These are phyloP conservation scores for Sporisorium scitamineum DNA, from an alignment of 1,284 basidiomycete genomes.

Conservation along the genomic window DNA sequence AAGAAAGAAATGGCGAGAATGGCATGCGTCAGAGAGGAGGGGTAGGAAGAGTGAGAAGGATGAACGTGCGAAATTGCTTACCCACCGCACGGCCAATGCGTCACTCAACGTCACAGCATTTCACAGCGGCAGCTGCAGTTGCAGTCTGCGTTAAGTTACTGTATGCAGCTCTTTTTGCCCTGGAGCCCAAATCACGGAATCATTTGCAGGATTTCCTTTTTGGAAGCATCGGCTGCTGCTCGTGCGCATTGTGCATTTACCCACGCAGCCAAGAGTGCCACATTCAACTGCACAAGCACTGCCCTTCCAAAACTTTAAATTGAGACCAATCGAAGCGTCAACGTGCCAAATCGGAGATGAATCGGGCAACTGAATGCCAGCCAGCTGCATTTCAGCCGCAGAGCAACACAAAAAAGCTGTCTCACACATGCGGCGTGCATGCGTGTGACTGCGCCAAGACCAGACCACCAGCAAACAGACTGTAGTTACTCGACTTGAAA, in stretches of 20 bases:
- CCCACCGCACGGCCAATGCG: neutral
- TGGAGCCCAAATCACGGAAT: neutral
- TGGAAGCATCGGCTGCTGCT: neutral
- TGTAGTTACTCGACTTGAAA: neutral
- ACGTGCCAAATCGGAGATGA: neutral
- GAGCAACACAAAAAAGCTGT: conserved; percentile 3
- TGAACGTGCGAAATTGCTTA: neutral
- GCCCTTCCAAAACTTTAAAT: neutral
- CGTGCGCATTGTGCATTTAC: conserved; percentile 2
- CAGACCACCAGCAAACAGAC: too few relatives aligned
- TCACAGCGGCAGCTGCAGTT: too few relatives aligned
- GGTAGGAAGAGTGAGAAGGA: neutral
- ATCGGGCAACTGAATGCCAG: neutral
- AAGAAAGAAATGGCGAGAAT: neutral
- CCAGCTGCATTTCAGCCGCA: neutral
- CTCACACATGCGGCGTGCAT: neutral
- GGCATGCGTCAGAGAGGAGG: neutral
- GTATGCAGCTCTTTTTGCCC: neutral
- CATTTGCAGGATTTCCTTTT: neutral
- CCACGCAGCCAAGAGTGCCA: neutral
- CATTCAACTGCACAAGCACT: neutral
- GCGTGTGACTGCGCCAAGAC: neutral
- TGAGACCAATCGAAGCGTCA: neutral
- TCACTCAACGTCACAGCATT: neutral
- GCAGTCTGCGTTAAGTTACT: neutral